Conservation (phyloP, 345 rosid species). For the Eucalyptus caleyi region DNA sequence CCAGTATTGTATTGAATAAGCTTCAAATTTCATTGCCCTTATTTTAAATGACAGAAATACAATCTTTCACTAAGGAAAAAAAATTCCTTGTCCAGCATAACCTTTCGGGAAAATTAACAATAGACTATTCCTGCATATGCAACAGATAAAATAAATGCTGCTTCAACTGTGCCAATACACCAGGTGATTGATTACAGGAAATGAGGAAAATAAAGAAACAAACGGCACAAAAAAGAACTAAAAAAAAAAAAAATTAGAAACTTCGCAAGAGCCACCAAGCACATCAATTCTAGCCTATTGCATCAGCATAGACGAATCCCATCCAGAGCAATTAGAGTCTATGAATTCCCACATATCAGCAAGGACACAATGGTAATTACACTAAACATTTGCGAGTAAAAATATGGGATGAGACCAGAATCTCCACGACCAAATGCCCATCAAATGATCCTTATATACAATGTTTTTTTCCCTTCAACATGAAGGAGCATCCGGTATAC, state of each 20-base stretch:
- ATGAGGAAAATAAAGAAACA: neutral
- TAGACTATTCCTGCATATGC: neutral
- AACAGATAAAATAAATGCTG: no score
- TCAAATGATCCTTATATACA: neutral
- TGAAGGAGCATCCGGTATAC: neutral
- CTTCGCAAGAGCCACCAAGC: neutral
- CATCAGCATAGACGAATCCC: neutral
- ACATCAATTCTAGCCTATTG: neutral
- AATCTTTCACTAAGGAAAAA: neutral
- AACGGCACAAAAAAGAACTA: neutral
- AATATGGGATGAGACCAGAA: neutral
- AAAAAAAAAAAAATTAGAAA: neutral
- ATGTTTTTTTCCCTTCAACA: neutral
- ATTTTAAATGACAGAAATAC: neutral
- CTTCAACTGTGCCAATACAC: neutral
- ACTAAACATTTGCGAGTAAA: neutral
- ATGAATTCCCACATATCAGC: neutral
- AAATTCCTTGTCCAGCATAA: neutral
- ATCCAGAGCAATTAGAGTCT: neutral
- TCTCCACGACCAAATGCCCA: neutral
- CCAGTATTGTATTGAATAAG: neutral
- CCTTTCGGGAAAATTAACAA: neutral
- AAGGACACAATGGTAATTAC: neutral
- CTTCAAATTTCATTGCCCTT: neutral
- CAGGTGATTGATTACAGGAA: neutral